Evolutionary conservation across 139 green algal genomes (phyloP), one percentile per base, ranked within the genome.

Genomic region (Chlorella sp.): DNA sequence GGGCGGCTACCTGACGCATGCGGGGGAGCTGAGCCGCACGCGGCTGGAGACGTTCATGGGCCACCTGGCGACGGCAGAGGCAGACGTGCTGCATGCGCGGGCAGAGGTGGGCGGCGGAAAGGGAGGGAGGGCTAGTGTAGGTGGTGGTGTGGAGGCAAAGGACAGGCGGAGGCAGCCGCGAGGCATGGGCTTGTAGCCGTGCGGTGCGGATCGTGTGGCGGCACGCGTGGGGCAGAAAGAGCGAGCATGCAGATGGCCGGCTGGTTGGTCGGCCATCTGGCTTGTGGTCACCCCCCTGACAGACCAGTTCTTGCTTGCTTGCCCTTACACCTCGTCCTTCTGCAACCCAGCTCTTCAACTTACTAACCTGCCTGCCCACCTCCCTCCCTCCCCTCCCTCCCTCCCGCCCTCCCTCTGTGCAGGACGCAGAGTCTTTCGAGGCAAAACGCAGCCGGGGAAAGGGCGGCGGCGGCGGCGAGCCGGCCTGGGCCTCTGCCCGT

Each of bases 1-100:
- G 90, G 96, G 96, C 1, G 97, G 96, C 12, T 99, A 99, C 94
- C 92, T 99, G 4, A 98, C 96, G 1, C 75, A 97, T 75, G 96
- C 94, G 5, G 96, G 96, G 0, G 68, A 94, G 37, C 93, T 99
- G 81, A 89, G 97, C 84, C 90, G 93, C 0, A 48, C 80, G 22
- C 91, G 95, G 0, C 88, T 98, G 86, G 94, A 98, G 86, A 14
- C 92, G 71, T 93, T 99, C 80, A 87, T 98, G 81, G 69, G 61
- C 2, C 57, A 87, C 22, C 91, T 99, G 76, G 96, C 92, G 0
- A 66, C 86, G 24, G 32, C 94, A 61, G 97, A 99, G 91, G 92
- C 93, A 64, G 89, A 96, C 2, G 93, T 95, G 26, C 94, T 99
- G 79, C 92, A 96, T 53, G 91, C 96, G 66, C 93, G 97, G 18